Base-by-base conservation (phyloP, 1,284 basidiomycete genomes). In the Caloboletus inedulis region DNA sequence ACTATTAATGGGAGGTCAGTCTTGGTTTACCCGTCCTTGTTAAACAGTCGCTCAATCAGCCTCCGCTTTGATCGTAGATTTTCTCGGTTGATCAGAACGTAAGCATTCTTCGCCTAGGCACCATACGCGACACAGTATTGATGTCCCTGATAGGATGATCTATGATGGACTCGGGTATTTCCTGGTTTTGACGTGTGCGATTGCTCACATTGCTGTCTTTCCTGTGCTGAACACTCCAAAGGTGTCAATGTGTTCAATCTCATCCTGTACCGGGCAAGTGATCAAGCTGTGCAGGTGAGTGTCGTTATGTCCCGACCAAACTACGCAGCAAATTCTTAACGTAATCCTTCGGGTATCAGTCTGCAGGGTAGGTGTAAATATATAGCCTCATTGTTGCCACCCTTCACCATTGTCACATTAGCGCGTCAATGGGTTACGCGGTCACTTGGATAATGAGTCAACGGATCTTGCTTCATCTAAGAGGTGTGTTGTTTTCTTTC, bases 371-470 rank as follows among this genome's bases (percentile, higher is more conserved):
- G 48, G 69, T 57, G 18, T 5, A 16, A 41, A 3, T 23, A 3
- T 23, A 47, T 53, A 2, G 43, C 41, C 19, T 41, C 25, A 34
- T 47, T 43, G 14, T 40, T 35, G 35, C 37, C 51, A 18, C 23
- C 33, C 27, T 47, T 49, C 10, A 53, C 18, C 29, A 31, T 21
- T 36, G 4, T 35, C 27, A 40, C 34, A 33, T 49, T 50, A 73
- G 71, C 18, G 63, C 66, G 0, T 67, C 73, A 9, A 16, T 74
- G 16, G 71, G 68, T 47, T 73, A 72, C 41, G 63, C 61, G 14
- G 57, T 73, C 34, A 69, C 67, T 3, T 72, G 71, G 71, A 72
- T 72, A 48, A 72, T 74, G 72, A 73, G 72, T 45, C 71, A 72
- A 50, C 65, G 66, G 41, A 68, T 72, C 52, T 56, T 72, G 43